phyloP scores from a whole-genome alignment of 768 basidiomycete species.

The Hypholoma sublateritium region DNA sequence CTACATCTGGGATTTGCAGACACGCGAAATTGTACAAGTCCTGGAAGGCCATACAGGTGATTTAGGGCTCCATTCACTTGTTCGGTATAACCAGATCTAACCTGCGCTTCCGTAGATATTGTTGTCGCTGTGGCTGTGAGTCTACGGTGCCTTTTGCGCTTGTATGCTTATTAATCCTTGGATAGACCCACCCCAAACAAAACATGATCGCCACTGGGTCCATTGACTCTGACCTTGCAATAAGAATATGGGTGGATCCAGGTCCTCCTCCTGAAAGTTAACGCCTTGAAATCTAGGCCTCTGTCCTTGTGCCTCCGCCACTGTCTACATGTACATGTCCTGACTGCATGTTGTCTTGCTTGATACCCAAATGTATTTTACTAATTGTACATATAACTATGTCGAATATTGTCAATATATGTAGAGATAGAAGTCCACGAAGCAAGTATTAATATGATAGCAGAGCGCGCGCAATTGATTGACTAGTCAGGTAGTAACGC shows the following conservation, averaged over 20 bases:
- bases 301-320: slow-evolving; percentile 1
- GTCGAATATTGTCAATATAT: background rate
- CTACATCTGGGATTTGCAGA: slow-evolving; percentile 91
- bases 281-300: background rate
- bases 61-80: slow-evolving; percentile 11
- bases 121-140: slow-evolving; percentile 80
- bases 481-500: background rate
- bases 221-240: slow-evolving; percentile 78
- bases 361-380: slow-evolving; percentile 18
- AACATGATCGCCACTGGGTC: slow-evolving; percentile 89
- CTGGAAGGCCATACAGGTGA: slow-evolving; percentile 74
- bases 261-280: slow-evolving; percentile 23
- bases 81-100: slow-evolving; percentile 3
- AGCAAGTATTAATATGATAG: background rate
- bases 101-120: slow-evolving; percentile 43
- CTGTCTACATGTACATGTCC: slow-evolving; percentile 14
- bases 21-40: slow-evolving; percentile 79
- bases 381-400: slow-evolving; percentile 21
- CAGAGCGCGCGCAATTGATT: background rate
- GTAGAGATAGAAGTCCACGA: background rate
- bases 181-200: slow-evolving; percentile 79
- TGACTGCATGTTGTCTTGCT: background rate
- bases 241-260: slow-evolving; percentile 81
- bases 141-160: slow-evolving; percentile 9
- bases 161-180: slow-evolving; percentile 1